Percentiles rank a stretch among this genome's conserved stretches.
phyloP scores from a whole-genome alignment of 1,284 basidiomycete genomes.

The Tilletia horrida region DNA sequence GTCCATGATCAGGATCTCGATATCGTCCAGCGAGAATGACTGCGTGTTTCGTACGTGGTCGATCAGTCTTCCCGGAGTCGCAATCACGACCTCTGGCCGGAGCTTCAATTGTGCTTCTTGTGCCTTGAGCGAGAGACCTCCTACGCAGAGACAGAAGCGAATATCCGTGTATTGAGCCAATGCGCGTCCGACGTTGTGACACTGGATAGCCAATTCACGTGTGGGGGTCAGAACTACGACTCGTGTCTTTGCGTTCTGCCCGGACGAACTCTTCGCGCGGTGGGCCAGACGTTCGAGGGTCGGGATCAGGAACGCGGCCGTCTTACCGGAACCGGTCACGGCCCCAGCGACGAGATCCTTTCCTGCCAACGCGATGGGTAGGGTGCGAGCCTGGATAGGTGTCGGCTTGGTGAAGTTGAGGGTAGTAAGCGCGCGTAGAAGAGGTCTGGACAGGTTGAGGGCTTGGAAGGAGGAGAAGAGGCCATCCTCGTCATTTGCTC shows the following conservation, averaged over 20 bases:
- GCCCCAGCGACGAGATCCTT: conserved; percentile 93
- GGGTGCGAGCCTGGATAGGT: conserved; percentile 87
- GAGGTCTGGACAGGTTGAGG: conserved; percentile 83
- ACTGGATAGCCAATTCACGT: conserved; percentile 89
- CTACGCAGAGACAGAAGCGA: conserved; percentile 80
- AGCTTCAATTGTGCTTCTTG: conserved; percentile 80
- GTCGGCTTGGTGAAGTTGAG: conserved; percentile 82
- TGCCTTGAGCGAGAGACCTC: conserved; percentile 79
- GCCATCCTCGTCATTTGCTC: conserved; percentile 30
- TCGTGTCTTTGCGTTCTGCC: conserved; percentile 66
- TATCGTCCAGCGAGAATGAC: conserved; percentile 83
- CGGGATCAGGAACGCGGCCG: conserved; percentile 90
- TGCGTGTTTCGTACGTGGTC: conserved; percentile 95
- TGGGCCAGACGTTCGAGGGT: conserved; percentile 76
- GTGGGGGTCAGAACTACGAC: conserved; percentile 90
- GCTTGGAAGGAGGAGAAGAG: conserved; percentile 65
- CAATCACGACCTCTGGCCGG: conserved; percentile 86
- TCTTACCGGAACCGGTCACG: conserved; percentile 94
- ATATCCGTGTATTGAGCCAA: conserved; percentile 83
- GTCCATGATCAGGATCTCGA: conserved; percentile 90
- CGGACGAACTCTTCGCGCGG: conserved; percentile 16
- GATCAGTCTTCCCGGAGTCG: conserved; percentile 91
- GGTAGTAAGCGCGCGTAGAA: conserved; percentile 78
- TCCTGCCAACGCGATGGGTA: conserved; percentile 85
- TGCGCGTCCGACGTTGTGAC: conserved; percentile 82